Evolutionary conservation across 345 rosid genomes (phyloP), one percentile per base, ranked within the genome.

Genomic region (Acer campestre): DNA sequence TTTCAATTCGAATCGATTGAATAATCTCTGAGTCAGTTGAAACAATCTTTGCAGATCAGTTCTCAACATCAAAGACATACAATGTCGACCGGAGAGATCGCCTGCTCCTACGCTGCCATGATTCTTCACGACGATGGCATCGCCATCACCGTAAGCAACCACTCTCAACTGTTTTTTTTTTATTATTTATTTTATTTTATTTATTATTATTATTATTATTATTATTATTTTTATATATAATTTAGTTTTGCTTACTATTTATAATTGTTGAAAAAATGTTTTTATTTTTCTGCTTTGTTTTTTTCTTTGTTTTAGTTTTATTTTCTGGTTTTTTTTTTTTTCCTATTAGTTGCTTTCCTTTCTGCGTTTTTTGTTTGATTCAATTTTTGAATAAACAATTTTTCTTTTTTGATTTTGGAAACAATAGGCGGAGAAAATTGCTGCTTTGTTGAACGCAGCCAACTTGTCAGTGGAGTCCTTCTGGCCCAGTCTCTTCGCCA

Each of bases 401-500:
- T 40, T 42, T 0, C 20, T 67, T 67, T 42, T 44, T 16, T 49
- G 38, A 14, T 25, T 63, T 11, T 29, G 35, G 16, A 13, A 11
- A 25, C 13, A 8, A 55, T 78, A 89, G 95, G 84, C 92, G 13
- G 93, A 91, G 78, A 91, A 89, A 85, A 89, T 92, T 27, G 81
- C 88, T n/a, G 4, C 85, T 0, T 31, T 92, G 72, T 84, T 88
- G 67, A 90, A 89, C 71, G 79, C 90, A 2, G 92, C 94, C 6
- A 84, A 83, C 38, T 53, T 90, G 70, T 0, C 79, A 3, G 84
- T 88, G 22, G 94, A 90, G 72, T 83, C 94, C 4, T 90, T 87
- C 89, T 90, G 94, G 94, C 92, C 92, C 1, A 80, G 89, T 73
- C 81, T 92, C 27, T 87, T 92, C 42, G 90, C 89, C 6, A 92